Evolutionary conservation across 257 asterid genomes (phyloP).

Genomic region (Craterostigma plantagineum): DNA sequence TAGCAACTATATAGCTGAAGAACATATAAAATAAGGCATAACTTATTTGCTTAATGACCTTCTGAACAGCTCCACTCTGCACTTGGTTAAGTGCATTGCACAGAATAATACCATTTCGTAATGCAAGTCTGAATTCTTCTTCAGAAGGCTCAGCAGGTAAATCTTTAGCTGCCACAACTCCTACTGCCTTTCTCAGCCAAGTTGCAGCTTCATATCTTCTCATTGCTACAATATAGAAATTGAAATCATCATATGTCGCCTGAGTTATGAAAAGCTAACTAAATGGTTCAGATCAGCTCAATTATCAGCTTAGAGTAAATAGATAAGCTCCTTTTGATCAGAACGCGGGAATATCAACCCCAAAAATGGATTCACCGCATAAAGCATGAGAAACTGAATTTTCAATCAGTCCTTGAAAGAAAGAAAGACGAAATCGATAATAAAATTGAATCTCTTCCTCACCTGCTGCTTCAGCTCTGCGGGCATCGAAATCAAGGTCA

Average conservation of each 20-base stretch:
- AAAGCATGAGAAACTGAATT: too few relatives aligned
- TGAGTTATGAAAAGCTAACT: too few relatives aligned
- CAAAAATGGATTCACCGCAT: too few relatives aligned
- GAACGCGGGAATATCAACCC: too few relatives aligned
- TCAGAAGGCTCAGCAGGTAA: conserved; percentile 96
- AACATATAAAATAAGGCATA: neutral
- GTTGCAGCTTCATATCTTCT: conserved; percentile 83
- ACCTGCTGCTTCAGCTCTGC: conserved; percentile 97
- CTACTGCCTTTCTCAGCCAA: conserved; percentile 74
- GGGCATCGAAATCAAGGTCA: conserved; percentile 72
- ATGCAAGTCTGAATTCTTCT: conserved; percentile 80
- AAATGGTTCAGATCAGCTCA: too few relatives aligned
- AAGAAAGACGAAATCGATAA: too few relatives aligned
- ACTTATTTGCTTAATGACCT: conserved; percentile 20
- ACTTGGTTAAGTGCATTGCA: conserved; percentile 76
- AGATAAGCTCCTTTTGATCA: too few relatives aligned
- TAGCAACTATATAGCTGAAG: neutral
- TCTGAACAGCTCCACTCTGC: conserved; percentile 79
- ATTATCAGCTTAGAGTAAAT: too few relatives aligned
- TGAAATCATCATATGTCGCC: too few relatives aligned
- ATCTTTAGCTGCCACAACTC: conserved; percentile 81
- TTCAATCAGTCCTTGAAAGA: too few relatives aligned
- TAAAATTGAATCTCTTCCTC: conserved; percentile 1
- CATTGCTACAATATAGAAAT: conserved; percentile 24
- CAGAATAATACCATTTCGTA: conserved; percentile 87